Conservation (phyloP, 2,329 filamentous ascomycete species). For the Pleomassaria siparia region DNA sequence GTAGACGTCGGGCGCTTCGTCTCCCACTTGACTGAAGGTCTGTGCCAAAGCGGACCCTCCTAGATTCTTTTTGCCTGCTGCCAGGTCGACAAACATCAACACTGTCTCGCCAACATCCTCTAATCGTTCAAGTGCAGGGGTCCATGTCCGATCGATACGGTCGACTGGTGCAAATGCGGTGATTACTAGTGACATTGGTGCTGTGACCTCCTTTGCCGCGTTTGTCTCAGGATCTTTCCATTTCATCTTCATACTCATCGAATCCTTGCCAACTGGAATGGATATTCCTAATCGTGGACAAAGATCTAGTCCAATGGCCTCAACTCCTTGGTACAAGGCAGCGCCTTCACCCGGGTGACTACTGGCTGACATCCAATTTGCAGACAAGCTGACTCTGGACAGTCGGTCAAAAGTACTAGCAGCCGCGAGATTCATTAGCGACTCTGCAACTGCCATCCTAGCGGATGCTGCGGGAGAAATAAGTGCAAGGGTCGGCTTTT, state of each 20-base stretch:
- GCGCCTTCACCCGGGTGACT: constrained; percentile 91
- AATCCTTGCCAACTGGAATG: constrained; percentile 97
- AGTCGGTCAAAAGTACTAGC: constrained; percentile 73
- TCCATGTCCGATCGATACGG: constrained; percentile 87
- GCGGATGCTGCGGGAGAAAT: constrained; percentile 89
- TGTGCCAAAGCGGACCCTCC: constrained; percentile 92
- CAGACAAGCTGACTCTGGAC: constrained; percentile 80
- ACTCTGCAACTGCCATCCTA: constrained; percentile 94
- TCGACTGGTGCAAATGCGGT: constrained; percentile 86
- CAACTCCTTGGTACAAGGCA: constrained; percentile 87
- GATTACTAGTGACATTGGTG: constrained; percentile 87
- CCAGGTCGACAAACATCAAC: constrained; percentile 88
- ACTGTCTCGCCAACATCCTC: constrained; percentile 89
- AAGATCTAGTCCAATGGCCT: constrained; percentile 88
- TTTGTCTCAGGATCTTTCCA: constrained; percentile 74
- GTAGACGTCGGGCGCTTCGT: constrained; percentile 82
- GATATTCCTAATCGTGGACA: constrained; percentile 88
- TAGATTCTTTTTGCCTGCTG: constrained; percentile 75
- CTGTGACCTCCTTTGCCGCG: constrained; percentile 80
- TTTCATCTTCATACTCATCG: constrained; percentile 97
- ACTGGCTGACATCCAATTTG: constrained; percentile 99
- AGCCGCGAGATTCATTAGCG: constrained; percentile 88
- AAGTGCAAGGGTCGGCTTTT: constrained; percentile 84
- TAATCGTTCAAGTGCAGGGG: constrained; percentile 77
- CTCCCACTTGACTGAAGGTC: constrained; percentile 80